Conservation (phyloP, 2,329 filamentous ascomycete species). For the Paecilomyces fulvus region DNA sequence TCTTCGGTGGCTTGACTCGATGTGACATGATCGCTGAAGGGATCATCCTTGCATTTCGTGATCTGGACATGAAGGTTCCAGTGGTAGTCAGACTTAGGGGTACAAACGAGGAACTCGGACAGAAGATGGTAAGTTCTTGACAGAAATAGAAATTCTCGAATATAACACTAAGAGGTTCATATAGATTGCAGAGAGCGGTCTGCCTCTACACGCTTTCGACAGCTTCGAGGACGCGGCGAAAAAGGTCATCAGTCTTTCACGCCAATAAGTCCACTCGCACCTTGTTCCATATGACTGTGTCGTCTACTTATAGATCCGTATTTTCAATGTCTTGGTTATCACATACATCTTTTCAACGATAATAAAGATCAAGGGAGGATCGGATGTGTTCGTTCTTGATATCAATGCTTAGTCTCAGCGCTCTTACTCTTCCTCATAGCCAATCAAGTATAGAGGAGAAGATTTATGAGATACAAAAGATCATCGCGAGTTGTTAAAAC, state of each 20-base stretch:
- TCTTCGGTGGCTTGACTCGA: slow-evolving; percentile 61
- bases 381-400: too few relatives aligned
- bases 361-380: background rate
- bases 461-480: too few relatives aligned
- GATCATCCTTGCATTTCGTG: slow-evolving; percentile 62
- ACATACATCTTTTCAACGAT: background rate
- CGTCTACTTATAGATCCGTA: too few relatives aligned
- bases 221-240: slow-evolving; percentile 64
- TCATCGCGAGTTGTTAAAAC: too few relatives aligned
- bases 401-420: too few relatives aligned
- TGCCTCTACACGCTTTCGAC: slow-evolving; percentile 63
- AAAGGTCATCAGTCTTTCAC: slow-evolving; percentile 55
- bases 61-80: slow-evolving; percentile 57
- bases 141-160: slow-evolving; percentile 6
- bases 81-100: slow-evolving; percentile 71
- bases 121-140: slow-evolving; percentile 46
- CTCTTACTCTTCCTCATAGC: too few relatives aligned
- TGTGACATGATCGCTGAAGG: slow-evolving; percentile 77
- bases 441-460: too few relatives aligned
- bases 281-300: background rate
- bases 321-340: background rate
- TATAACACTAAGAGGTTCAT: background rate
- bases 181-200: slow-evolving; percentile 56
- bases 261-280: background rate
- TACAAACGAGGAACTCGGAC: slow-evolving; percentile 63